Base-by-base conservation (phyloP, 2,329 filamentous ascomycete species). In the Penicillium sp. region DNA sequence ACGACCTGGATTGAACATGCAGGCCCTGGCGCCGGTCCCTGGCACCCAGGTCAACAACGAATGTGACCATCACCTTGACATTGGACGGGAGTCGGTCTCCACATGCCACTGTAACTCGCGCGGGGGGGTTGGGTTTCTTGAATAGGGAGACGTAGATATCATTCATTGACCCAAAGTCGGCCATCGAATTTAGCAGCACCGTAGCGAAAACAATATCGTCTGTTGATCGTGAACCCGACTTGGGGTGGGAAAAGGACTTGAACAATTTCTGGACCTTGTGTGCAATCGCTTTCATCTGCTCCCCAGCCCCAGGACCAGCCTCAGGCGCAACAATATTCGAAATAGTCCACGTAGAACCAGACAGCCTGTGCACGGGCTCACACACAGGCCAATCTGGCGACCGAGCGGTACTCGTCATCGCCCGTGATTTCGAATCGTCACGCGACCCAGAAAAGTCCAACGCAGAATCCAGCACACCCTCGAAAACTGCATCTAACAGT, bases 1-100 rank as follows among this genome's bases (percentile, higher is more conserved):
- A 97, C 10, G 88, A 95, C 34, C 87, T 77, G 3, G 87, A 90
- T 69, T 97, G 93, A 6, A 98, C 90, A 66, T 98, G 93, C 1
- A 97, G 77, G 0, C 69, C 86, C 50, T 71, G 66, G 29, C 74
- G 68, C 34, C 52, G 47, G 17, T 58, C 56, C 35, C 60, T 61
- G 26, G 54, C 38, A 6, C 64, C 64, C 21, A 68, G 56, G 52
- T 76, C 68, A n/a, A 77, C 60, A 10, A 75, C 65, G 28, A 78
- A 66, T 17, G 77, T 80, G 19, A 83, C 68, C 54, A 91, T 77
- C 15, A 87, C 78, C 52, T 83, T 77, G 44, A 77, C 70, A 9
- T 75, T 76, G 0, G 63, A 41, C 0, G 86, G 85, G 7, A 96
- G 75, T 6, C 75, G 64, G 43, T 80, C 72, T 3, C 88, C 88